Evolutionary conservation across 2,329 filamentous ascomycete species (phyloP), one percentile per base, ranked within the genome.

Genomic region (Akanthomyces muscarius): DNA sequence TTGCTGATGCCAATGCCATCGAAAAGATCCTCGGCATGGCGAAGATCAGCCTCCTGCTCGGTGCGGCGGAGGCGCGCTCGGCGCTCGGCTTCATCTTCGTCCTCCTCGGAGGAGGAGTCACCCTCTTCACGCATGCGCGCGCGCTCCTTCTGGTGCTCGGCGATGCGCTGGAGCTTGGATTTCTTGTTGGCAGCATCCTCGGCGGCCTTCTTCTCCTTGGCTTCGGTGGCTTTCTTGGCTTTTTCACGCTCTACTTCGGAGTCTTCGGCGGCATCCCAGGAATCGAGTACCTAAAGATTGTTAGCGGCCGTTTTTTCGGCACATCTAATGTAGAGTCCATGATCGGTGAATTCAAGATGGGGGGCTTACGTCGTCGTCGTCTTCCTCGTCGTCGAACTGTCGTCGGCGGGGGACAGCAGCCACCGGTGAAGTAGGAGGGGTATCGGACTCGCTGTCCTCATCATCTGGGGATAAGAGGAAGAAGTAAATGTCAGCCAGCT

Each of bases 201-300:
- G 51, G 90, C 93, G 0, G 93, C 92, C 33, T 91, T 92, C 78
- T 96, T 96, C 64, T 90, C 91, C 78, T 96, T 96, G 60, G 86
- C 89, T 73, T 91, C 93, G 6, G 84, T 89, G 57, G 88, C 92
- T 80, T 94, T 95, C 78, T 90, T 90, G 33, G 86, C 91, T 83
- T 98, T 99, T 78, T 97, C 93, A 71, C 92, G 90, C 81, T 99
- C 95, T 70, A 88, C 94, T 72, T 99, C 95, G 66, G 92, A 97
- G 80, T 99, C 95, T 73, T 98, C 95, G 69, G 91, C 93, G 64
- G 91, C 94, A 72, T 98, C 93, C 95, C 95, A 99, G 41, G 91
- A 94, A 65, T 99, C 95, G 72, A 97, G 86, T 63, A 98, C 91
- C 89, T 97, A 67, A 18, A 53, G 42, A n/a, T 48, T 45, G 56